Evolutionary conservation across 306 rosid species (phyloP).

Genomic region (Dalbergia cultrata): DNA sequence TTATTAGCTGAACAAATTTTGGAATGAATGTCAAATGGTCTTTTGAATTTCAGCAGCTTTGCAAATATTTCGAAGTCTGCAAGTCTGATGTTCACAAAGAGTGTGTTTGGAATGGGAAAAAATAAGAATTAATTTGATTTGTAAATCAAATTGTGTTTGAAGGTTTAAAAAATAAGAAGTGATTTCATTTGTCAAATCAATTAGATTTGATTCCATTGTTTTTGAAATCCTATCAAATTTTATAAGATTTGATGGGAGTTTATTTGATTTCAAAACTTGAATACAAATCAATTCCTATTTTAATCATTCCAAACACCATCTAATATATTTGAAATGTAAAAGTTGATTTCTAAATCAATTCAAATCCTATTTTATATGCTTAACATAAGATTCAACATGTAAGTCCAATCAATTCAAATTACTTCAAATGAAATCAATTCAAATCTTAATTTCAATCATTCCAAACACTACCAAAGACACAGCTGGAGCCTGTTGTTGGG

Average conservation of each 20-base stretch:
- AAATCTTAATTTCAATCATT: too few species aligned
- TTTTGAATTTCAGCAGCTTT: neutral
- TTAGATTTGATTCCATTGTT: constrained; percentile 12
- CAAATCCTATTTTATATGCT: too few species aligned
- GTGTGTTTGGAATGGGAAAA: neutral
- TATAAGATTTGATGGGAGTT: neutral
- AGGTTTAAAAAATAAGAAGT: neutral
- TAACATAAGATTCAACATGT: too few species aligned
- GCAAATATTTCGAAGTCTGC: constrained; percentile 16
- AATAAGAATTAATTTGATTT: constrained; percentile 8
- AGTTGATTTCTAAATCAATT: too few species aligned
- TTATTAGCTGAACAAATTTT: constrained; percentile 1
- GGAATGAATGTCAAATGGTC: constrained; percentile 5
- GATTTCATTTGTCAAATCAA: neutral
- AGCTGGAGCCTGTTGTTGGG: too few species aligned
- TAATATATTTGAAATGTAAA: too few species aligned
- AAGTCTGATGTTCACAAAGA: constrained; percentile 21
- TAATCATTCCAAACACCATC: too few species aligned
- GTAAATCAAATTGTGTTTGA: constrained; percentile 16
- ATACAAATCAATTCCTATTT: too few species aligned
- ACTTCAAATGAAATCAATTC: too few species aligned
- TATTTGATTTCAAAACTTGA: neutral
- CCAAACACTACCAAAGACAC: too few species aligned
- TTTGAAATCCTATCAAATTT: neutral
- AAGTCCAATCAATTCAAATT: too few species aligned